Evolutionary conservation across 2,329 filamentous ascomycete species (phyloP), one percentile per base, ranked within the genome.

Genomic region (Aspergillus pseudoterreus): DNA sequence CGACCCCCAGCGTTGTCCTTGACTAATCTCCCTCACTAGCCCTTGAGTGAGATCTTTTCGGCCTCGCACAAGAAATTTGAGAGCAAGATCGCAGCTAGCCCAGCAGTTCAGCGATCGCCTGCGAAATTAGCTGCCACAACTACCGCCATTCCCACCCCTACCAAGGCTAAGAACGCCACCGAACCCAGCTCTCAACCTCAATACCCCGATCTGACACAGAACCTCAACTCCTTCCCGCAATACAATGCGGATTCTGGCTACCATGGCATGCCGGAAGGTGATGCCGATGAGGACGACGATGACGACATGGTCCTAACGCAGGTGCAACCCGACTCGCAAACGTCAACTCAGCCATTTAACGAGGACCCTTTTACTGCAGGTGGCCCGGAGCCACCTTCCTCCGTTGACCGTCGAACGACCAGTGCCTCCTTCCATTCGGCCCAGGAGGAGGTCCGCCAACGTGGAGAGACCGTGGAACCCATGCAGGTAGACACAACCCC

Each of bases 361-460:
- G 63, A 67, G 21, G 64, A 65, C 24, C 57, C 61, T 6, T 53
- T 41, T 17, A 50, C 24, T 38, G 43, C 50, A 5, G 54, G 55
- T 24, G 52, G 56, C 17, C 55, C 57, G 36, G 55, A 55, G 14
- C 55, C 56, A 12, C 64, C 65, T 30, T 52, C 59, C 6, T 67
- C 65, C 2, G 52, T 63, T 33, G 65, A 65, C 38, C 63, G 70
- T 44, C 70, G 73, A 47, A 73, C 70, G 9, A 71, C 72, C 9
- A 73, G 74, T 43, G 69, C 67, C 21, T 77, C 74, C 1, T 78
- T 78, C 56, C 75, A 77, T 51, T 78, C 75, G 8, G 75, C 75
- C 9, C 68, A 65, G 47, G 72, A 75, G 55, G 62, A 73, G 45
- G 57, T 67, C 30, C 59, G 63, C 43, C 53, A 67, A 43, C 65